A percentile compares a stretch with the other conserved stretches of the same genome.
These are phyloP conservation scores for Termitomyces sp. DNA, from an alignment of 768 basidiomycete species.

Conservation along the genomic window DNA sequence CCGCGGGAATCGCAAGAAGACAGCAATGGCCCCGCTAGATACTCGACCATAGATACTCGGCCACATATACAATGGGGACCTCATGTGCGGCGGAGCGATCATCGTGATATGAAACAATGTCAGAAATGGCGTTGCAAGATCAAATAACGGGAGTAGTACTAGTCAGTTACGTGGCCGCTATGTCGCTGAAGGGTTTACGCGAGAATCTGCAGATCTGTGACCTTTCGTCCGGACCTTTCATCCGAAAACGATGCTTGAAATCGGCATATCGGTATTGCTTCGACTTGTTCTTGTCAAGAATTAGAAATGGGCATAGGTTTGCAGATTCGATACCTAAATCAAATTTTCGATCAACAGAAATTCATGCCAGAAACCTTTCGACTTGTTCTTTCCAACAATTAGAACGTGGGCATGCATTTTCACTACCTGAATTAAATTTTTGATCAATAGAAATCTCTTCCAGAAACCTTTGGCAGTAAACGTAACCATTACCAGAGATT, in stretches of 20 bases:
- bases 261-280: not conserved
- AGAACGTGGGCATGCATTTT: not conserved
- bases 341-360: not conserved
- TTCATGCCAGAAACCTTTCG: not conserved
- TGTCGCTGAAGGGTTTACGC: not conserved
- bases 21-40: not conserved
- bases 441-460: not conserved
- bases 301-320: not conserved
- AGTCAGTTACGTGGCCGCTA: not conserved
- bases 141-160: not conserved
- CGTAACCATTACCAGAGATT: no score
- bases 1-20: not conserved
- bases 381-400: not conserved
- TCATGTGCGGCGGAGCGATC: no score
- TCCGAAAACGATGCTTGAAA: not conserved
- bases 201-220: not conserved
- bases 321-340: not conserved
- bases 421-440: not conserved
- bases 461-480: not conserved
- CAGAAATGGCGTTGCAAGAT: slow-evolving; percentile 2
- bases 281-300: not conserved
- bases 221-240: not conserved
- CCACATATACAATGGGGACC: not conserved
- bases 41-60: not conserved
- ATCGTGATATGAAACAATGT: not conserved